Conservation (phyloP, 2,329 filamentous ascomycete species). For the Fusarium sp. region DNA sequence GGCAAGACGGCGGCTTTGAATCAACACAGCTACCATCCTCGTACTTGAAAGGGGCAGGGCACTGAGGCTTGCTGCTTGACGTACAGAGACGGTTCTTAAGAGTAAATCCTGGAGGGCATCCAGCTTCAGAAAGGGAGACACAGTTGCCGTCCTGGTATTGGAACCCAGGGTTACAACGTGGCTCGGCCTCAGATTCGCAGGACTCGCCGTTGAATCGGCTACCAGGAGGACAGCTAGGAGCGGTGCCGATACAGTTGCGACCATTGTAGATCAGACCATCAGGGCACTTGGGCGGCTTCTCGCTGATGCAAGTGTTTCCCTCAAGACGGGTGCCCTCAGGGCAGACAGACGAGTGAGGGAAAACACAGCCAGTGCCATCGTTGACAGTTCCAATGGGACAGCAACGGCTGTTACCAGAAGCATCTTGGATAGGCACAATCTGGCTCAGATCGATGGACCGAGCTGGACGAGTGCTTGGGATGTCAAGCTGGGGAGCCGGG, state of each 20-base stretch:
- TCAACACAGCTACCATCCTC: conserved; percentile 12
- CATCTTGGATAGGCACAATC: conserved; percentile 8
- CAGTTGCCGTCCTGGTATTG: neutral
- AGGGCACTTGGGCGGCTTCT: neutral
- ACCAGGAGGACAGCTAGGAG: neutral
- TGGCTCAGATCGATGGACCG: conserved; percentile 8
- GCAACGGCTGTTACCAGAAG: conserved; percentile 10
- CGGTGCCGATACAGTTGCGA: neutral
- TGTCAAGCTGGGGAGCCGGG: neutral
- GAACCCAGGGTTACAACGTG: conserved; percentile 2
- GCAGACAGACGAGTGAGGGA: conserved; percentile 26
- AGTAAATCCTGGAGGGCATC: conserved; percentile 16
- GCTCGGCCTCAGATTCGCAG: neutral
- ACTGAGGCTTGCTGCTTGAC: neutral
- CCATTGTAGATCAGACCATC: conserved; percentile 13
- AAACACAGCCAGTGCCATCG: conserved; percentile 25
- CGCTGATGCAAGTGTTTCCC: conserved; percentile 24
- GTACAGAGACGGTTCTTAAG: conserved; percentile 22
- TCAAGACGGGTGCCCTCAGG: conserved; percentile 16
- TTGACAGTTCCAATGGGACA: conserved; percentile 27
- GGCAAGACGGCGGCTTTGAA: neutral
- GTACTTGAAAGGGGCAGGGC: neutral
- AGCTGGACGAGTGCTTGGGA: neutral
- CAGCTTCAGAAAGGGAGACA: neutral
- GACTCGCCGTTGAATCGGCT: conserved; percentile 20